Base-by-base conservation (phyloP, 1,139 yeast genomes). In the Candida sojae region DNA sequence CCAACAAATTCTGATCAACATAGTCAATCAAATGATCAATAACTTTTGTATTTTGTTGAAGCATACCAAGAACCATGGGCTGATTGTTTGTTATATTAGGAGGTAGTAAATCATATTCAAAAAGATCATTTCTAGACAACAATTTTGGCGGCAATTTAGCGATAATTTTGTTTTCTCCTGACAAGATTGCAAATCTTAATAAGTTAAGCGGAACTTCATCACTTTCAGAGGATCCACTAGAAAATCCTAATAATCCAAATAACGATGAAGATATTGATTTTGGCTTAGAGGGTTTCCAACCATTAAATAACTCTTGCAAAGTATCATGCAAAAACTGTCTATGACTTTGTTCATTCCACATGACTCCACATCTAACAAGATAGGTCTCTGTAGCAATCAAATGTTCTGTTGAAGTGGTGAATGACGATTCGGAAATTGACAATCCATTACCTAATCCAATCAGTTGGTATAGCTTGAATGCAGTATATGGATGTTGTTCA, bases 91-190 rank as follows among this genome's bases (percentile, higher is more conserved):
- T 48, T 67, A 71, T 45, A 46, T 48, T 41, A 58, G 62, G 10
- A 1, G 93, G 92, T 21, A 86, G 63, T 2, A 84, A 79, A 63
- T 87, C 95, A 60, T 79, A 87, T 56, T 87, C 95, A 57, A 73
- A 81, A 12, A 83, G 73, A 48, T 84, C 87, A 51, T 83, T 74
- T 40, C 79, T 62, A 1, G 77, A 73, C 87, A 90, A 87, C n/a
- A 86, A 71, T 2, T 67, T 58, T 39, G 73, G 61, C 0, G 95
- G 95, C 13, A 86, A 71, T 54, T 79, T 78, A 1, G 88, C 89
- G 87, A 86, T 82, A 0, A 84, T 75, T 44, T 81, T 77, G 30
- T 81, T 82, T 61, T 86, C 93, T 12, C 87, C 88, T 0, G 91
- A 84, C 40, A 87, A 65, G 32, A 86, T 76, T 1, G 83, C 86